Conservation (phyloP, 192 early-diverging fungal species). For the Powellomyces hirtus region DNA sequence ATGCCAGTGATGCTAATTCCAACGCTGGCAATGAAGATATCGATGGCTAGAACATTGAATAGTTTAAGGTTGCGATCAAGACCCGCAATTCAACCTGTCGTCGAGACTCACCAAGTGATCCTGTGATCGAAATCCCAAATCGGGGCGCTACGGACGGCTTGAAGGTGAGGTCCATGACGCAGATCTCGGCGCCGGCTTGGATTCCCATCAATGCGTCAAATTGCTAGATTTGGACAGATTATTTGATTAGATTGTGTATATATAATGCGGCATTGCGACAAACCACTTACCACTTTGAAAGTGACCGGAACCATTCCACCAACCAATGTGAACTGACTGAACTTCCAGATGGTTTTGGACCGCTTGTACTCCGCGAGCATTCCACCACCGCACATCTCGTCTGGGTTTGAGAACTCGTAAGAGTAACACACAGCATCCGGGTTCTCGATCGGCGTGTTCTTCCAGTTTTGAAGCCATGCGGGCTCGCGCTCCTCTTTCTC, state of each 20-base stretch:
- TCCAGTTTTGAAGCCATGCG: background rate
- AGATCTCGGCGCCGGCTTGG: background rate
- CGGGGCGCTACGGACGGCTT: background rate
- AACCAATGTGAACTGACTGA: background rate
- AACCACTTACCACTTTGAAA: background rate
- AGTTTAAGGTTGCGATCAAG: no score
- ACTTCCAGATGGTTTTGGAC: background rate
- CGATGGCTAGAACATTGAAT: no score
- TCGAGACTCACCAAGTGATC: no score
- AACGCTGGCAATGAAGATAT: background rate
- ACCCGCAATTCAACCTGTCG: no score
- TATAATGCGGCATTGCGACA: no score
- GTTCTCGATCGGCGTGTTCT: background rate
- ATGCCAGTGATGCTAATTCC: background rate
- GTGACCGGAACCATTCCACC: constrained; percentile 1
- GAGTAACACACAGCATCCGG: background rate
- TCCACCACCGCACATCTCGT: constrained; percentile 12
- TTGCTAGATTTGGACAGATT: background rate
- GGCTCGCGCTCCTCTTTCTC: no score
- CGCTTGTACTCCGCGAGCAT: constrained; percentile 2
- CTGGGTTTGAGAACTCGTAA: background rate
- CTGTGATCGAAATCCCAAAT: background rate
- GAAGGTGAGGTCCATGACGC: constrained; percentile 1
- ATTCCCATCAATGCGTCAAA: constrained; percentile 1
- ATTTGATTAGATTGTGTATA: no score